Evolutionary conservation across 768 basidiomycete genomes (phyloP).

Genomic region (Tephrocybe sp.): DNA sequence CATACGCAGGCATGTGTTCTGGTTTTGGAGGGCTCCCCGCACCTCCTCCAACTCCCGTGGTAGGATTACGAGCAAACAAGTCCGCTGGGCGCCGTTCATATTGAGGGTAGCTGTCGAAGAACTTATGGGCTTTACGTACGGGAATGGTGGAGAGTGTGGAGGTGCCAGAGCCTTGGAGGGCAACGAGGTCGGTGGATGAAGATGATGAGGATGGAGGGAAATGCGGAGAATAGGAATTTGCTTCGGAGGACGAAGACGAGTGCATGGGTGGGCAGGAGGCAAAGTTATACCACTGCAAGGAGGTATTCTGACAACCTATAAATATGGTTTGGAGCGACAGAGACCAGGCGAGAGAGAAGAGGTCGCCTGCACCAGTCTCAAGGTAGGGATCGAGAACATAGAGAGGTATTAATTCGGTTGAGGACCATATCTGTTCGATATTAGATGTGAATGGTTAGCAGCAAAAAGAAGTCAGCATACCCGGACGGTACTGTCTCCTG

Average conservation of each 20-base stretch:
- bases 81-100: conserved; percentile 69
- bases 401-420: conserved; percentile 59
- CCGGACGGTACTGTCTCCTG: conserved; percentile 87
- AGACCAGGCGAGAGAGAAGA: conserved; percentile 85
- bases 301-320: conserved; percentile 91
- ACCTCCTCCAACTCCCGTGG: conserved; percentile 26
- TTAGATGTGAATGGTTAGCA: not conserved
- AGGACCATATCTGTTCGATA: conserved; percentile 74
- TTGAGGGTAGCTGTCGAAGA: conserved; percentile 88
- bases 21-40: conserved; percentile 31
- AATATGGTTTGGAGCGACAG: conserved; percentile 68
- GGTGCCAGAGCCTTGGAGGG: conserved; percentile 29
- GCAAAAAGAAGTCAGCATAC: conserved; percentile 42
- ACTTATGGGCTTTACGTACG: conserved; percentile 70
- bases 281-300: conserved; percentile 86
- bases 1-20: conserved; percentile 27
- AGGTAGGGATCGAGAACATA: conserved; percentile 77
- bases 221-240: conserved; percentile 11
- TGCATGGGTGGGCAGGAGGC: conserved; percentile 15
- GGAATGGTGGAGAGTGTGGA: conserved; percentile 33
- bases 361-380: conserved; percentile 81
- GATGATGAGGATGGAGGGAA: conserved; percentile 8
- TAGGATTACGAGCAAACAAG: conserved; percentile 58
- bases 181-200: conserved; percentile 14
- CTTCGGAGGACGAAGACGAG: not conserved